Conservation (phyloP, 345 rosid species). For the Carallia pectinifolia region DNA sequence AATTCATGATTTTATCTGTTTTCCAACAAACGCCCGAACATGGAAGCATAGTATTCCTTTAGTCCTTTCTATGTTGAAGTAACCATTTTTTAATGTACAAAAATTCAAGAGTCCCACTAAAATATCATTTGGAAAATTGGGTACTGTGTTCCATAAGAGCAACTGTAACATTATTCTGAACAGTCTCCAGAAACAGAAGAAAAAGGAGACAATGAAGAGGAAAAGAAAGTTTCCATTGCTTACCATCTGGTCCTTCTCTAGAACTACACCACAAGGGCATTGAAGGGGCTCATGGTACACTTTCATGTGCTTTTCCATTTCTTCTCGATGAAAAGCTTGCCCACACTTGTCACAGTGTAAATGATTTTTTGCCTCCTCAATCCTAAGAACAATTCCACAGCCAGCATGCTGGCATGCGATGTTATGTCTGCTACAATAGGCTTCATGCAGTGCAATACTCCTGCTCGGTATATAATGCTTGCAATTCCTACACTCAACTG, state of each 20-base stretch:
- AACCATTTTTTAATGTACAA: too few species aligned
- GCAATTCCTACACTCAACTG: conserved; percentile 85
- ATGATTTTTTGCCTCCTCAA: conserved; percentile 71
- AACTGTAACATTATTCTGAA: background rate
- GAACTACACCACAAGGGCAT: conserved; percentile 78
- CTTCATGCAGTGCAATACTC: conserved; percentile 82
- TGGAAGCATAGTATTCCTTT: too few species aligned
- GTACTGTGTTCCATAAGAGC: background rate
- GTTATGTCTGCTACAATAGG: conserved; percentile 81
- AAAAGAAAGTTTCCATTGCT: conserved; percentile 14
- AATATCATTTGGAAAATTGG: background rate
- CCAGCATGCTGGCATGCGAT: conserved; percentile 62
- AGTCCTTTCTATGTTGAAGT: too few species aligned
- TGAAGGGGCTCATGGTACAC: conserved; percentile 80
- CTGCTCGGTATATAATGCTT: conserved; percentile 76
- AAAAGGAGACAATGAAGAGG: background rate
- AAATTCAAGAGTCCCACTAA: background rate
- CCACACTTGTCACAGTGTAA: conserved; percentile 87
- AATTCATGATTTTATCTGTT: too few species aligned
- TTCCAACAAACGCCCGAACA: too few species aligned
- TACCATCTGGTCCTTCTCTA: conserved; percentile 91
- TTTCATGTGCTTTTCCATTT: conserved; percentile 90
- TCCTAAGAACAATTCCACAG: conserved; percentile 77
- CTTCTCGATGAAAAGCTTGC: conserved; percentile 66
- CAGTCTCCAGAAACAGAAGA: background rate